Conservation (phyloP, 139 green algal species). For the Tetradesmus obliquus region DNA sequence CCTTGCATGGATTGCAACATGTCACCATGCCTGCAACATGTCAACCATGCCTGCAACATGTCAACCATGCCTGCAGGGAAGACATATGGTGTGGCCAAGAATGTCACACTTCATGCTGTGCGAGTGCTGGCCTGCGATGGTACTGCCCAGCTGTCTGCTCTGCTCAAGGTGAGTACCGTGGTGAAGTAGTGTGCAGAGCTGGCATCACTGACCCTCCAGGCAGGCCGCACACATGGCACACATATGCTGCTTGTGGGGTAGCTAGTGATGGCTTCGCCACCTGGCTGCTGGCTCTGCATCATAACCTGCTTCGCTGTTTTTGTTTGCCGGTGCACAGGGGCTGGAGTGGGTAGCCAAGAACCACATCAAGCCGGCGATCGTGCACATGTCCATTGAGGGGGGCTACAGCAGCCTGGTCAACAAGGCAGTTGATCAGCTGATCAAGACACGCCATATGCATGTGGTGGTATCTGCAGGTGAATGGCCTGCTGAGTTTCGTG, state of each 20-base stretch:
- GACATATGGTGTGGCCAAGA: conserved; percentile 78
- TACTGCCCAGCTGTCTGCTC: conserved; percentile 51
- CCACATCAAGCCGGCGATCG: conserved; percentile 65
- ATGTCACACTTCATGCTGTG: conserved; percentile 65
- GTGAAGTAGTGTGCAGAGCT: neutral
- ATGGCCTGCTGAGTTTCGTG: conserved; percentile 39
- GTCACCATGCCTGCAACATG: neutral
- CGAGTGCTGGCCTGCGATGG: conserved; percentile 70
- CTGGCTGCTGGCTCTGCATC: neutral
- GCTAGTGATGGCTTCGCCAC: no score
- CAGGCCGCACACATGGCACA: no score
- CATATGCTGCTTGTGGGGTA: neutral
- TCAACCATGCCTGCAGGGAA: conserved; percentile 21
- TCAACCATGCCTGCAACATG: neutral
- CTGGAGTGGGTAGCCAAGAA: conserved; percentile 78
- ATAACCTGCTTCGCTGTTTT: neutral
- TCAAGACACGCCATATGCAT: conserved; percentile 53
- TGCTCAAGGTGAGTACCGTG: conserved; percentile 54
- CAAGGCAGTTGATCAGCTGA: conserved; percentile 61
- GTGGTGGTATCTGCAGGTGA: conserved; percentile 74
- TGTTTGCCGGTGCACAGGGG: conserved; percentile 39
- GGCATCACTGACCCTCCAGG: neutral
- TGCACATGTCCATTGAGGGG: conserved; percentile 74
- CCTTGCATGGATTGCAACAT: neutral
- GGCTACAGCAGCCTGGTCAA: conserved; percentile 67